phyloP scores from a whole-genome alignment of 2,329 filamentous ascomycete species.

The Aspergillus sp. region DNA sequence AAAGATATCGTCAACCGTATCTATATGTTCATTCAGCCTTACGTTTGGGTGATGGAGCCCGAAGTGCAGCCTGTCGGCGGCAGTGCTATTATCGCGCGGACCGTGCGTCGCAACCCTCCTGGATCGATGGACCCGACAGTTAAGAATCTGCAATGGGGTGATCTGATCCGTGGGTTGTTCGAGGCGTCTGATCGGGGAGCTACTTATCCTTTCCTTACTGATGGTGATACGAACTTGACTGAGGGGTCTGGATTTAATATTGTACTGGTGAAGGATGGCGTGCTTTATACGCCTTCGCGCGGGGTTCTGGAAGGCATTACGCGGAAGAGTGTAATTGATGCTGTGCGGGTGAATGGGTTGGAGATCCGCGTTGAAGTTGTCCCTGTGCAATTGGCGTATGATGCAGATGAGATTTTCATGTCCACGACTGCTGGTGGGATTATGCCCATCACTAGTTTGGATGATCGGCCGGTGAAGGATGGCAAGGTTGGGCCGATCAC shows the following conservation, averaged over 20 bases:
- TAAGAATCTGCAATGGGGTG: conserved; percentile 45
- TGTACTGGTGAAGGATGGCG: conserved; percentile 47
- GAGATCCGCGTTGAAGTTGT: conserved; percentile 27
- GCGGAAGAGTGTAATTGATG: conserved; percentile 52
- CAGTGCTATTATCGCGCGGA: conserved; percentile 48
- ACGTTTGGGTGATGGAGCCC: conserved; percentile 55
- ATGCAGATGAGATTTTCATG: conserved; percentile 55
- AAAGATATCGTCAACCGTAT: conserved; percentile 44
- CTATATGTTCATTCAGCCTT: conserved; percentile 54
- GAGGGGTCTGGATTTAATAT: conserved; percentile 56
- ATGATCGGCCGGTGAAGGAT: conserved; percentile 45
- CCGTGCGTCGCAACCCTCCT: conserved; percentile 48
- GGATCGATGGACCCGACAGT: conserved; percentile 52
- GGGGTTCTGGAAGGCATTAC: conserved; percentile 54
- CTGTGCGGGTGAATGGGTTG: conserved; percentile 24
- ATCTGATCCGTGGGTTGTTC: conserved; percentile 48
- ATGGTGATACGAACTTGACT: conserved; percentile 53
- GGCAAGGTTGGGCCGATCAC: conserved; percentile 52
- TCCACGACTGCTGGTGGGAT: conserved; percentile 56
- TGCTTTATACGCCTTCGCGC: conserved; percentile 50
- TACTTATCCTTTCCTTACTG: conserved; percentile 52
- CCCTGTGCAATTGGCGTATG: conserved; percentile 45
- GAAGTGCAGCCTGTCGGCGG: conserved; percentile 45
- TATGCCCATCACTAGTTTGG: conserved; percentile 55
- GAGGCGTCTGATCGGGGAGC: conserved; percentile 53